Base-by-base conservation (phyloP, 345 rosid species). In the Rhizophora apiculata region DNA sequence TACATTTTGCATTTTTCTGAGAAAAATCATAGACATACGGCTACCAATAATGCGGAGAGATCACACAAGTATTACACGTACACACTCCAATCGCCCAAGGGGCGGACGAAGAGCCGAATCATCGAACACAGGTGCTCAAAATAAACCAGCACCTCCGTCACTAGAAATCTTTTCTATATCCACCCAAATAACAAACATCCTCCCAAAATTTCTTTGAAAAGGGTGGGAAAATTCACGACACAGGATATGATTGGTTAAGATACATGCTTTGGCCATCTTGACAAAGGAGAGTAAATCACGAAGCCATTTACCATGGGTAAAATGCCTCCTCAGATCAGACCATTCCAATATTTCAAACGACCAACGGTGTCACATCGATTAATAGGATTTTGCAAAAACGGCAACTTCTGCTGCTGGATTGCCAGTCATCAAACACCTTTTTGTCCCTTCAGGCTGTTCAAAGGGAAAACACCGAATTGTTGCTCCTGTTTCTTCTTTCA, bases 401-500 rank as follows among this genome's bases (percentile, higher is more conserved):
- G 93, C 92, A 70, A 91, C 95, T 86, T 91, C 95, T 22, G 85
- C 81, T 1, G 95, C 95, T 48, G 88, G 79, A 51, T 83, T 84
- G 69, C 97, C 91, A 0, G 96, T 91, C 97, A 92, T 88, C 75
- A 95, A 76, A 80, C 97, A 95, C 60, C 82, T 79, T 78, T 88
- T 92, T 54, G 62, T 74, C 61, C 84, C 93, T 59, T 56, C 71
- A 5, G 88, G 82, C 82, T 95, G 99, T 59, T 90, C 83, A 29
- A 95, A 95, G 19, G 99, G 97, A 74, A 83, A 95, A 84, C 97
- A 92, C 24, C 97, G 69, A 66, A 92, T 88, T 24, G 97, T 92
- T 68, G 96, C 99, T 26, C 97, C 93, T 1, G 97, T 92, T 84
- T 95, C 99, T 80, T 95, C 99, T 78, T 92, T 92, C 27, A 95